Evolutionary conservation across 2,329 filamentous ascomycete species (phyloP).

Genomic region (Penicillium sp.): DNA sequence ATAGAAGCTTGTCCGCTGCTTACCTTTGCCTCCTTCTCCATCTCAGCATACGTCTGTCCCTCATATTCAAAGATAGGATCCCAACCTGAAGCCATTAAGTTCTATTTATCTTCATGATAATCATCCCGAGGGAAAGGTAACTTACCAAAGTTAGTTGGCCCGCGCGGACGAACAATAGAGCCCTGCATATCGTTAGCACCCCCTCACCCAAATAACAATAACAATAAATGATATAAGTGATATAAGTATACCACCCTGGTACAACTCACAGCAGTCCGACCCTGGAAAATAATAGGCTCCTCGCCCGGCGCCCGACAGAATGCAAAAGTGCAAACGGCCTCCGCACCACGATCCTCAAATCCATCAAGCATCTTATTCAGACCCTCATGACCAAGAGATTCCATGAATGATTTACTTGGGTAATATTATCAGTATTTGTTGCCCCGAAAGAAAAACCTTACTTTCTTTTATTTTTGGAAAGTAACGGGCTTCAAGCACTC

Average conservation of each 20-base stretch:
- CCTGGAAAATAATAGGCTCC: constrained; percentile 87
- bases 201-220: too few relatives aligned
- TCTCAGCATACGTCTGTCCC: constrained; percentile 92
- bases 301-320: constrained; percentile 85
- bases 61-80: constrained; percentile 95
- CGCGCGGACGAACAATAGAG: constrained; percentile 82
- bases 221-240: too few relatives aligned
- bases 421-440: too few relatives aligned
- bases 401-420: constrained; percentile 88
- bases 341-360: constrained; percentile 87
- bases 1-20: background rate
- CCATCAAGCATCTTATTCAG: constrained; percentile 88
- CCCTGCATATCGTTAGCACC: too few relatives aligned
- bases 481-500: too few relatives aligned
- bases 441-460: too few relatives aligned
- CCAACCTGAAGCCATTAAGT: too few relatives aligned
- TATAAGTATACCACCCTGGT: too few relatives aligned
- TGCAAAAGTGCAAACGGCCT: constrained; percentile 95
- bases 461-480: too few relatives aligned
- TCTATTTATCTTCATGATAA: too few relatives aligned
- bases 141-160: constrained; percentile 79
- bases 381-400: constrained; percentile 77
- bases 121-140: background rate
- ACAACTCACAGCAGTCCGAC: constrained; percentile 71
- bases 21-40: constrained; percentile 91